Conservation (phyloP, 179 eudicot species). For the Beta macrorhiza region DNA sequence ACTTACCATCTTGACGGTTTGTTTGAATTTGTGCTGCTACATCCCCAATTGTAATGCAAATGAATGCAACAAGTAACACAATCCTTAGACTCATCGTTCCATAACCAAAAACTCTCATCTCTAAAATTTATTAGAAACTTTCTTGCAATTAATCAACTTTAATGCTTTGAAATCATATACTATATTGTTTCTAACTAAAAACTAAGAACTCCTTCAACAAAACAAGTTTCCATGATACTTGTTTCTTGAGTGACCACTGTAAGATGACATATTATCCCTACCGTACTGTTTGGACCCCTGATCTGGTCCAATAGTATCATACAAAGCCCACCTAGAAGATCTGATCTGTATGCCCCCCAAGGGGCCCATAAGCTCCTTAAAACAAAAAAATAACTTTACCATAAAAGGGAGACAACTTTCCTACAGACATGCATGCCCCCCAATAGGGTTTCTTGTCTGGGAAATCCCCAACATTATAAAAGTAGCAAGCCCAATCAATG, state of each 20-base stretch:
- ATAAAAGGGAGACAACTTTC: too few relatives aligned
- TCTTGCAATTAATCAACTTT: slow-evolving; percentile 1
- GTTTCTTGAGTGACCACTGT: background rate
- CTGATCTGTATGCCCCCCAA: too few relatives aligned
- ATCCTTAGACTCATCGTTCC: slow-evolving; percentile 19
- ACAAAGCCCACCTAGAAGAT: too few relatives aligned
- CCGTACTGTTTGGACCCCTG: too few relatives aligned
- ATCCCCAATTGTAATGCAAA: slow-evolving; percentile 18
- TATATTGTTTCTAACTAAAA: background rate
- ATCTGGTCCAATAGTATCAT: too few relatives aligned
- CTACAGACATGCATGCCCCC: too few relatives aligned
- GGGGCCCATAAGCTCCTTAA: too few relatives aligned
- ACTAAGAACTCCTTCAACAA: background rate
- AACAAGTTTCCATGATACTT: background rate
- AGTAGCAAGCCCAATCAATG: too few relatives aligned
- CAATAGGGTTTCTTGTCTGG: too few relatives aligned
- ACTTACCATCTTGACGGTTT: slow-evolving; percentile 30
- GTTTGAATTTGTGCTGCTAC: slow-evolving; percentile 15
- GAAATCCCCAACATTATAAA: too few relatives aligned
- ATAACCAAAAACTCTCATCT: slow-evolving; percentile 20
- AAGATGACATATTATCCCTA: background rate
- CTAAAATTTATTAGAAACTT: background rate
- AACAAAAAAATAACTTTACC: too few relatives aligned
- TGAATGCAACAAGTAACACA: slow-evolving; percentile 28
- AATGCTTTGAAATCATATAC: background rate